Base-by-base conservation (phyloP, 225 moss, liverwort and hornwort species). In the Rhytidiadelphus loreus region DNA sequence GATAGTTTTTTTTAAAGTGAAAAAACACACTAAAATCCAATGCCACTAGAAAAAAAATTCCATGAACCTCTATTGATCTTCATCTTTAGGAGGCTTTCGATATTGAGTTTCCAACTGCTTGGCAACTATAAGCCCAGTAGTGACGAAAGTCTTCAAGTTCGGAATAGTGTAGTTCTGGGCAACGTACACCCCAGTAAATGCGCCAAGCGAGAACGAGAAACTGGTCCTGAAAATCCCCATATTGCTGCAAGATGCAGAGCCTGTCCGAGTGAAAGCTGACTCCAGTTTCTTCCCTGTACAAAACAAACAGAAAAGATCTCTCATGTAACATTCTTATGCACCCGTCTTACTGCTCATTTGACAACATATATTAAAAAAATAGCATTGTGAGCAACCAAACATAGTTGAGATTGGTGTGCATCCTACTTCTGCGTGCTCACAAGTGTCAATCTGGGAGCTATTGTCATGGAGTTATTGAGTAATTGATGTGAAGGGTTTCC, bases 141-240 rank as follows among this genome's bases (percentile, higher is more conserved):
- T 93, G 85, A 85, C 21, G 70, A 95, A 92, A 30, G 93, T 94
- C 82, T 93, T 94, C 90, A 95, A 58, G 88, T 95, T 94, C 25
- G 94, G 95, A 30, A 95, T 91, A 35, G 88, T 88, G 86, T 95
- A 94, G 84, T 95, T 95, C 87, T 95, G 95, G 46, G 95, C 95
- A 57, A 94, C 65, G 86, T 95, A 95, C 26, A 94, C 86, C 68
- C 95, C 95, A 78, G 93, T 80, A 44, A 95, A 86, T 16, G 93
- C 84, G 29, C 95, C 95, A 68, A 95, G 90, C 59, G 95, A 88
- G 87, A 95, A 93, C 7, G 91, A 87, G 57, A 95, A 93, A 86
- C 89, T 94, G 86, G 52, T 88, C 80, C 57, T 88, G 80, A 95
- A 90, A 30, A 95, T 79, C 69, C 93, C 95, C 95, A 95, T 95